Evolutionary conservation across 192 early-diverging fungal genomes (phyloP).

Genomic region (Podila horticola): DNA sequence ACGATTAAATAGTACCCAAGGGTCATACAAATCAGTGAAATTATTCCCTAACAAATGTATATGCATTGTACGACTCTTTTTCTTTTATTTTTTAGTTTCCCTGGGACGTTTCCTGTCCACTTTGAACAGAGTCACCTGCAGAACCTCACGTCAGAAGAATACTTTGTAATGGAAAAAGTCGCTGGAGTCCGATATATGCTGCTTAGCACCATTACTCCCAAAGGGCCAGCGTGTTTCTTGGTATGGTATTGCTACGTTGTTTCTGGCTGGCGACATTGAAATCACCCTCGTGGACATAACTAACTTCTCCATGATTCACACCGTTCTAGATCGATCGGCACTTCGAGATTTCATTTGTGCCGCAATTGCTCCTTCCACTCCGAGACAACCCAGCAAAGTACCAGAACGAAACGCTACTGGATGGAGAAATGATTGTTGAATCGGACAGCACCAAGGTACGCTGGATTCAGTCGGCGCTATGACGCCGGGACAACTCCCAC

Average conservation of each 20-base stretch:
- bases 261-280: background rate
- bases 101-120: constrained; percentile 68
- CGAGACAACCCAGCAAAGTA: constrained; percentile 56
- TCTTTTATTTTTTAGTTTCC: constrained; percentile 56
- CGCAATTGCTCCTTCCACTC: constrained; percentile 65
- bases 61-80: background rate
- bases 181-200: constrained; percentile 62
- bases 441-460: constrained; percentile 60
- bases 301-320: background rate
- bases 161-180: constrained; percentile 70
- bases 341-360: constrained; percentile 70
- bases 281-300: background rate
- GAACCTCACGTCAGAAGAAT: constrained; percentile 62
- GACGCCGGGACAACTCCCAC: background rate
- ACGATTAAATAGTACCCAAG: too few relatives aligned
- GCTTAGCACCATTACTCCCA: constrained; percentile 58
- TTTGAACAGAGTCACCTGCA: constrained; percentile 62
- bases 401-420: constrained; percentile 76
- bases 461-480: background rate
- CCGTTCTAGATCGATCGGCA: constrained; percentile 73
- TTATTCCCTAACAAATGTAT: too few relatives aligned
- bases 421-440: constrained; percentile 81
- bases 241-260: constrained; percentile 29
- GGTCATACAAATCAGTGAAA: too few relatives aligned
- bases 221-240: constrained; percentile 67